Evolutionary conservation across 257 asterid genomes (phyloP), one percentile per base, ranked within the genome.

Genomic region (Solanum ahanhuiri): DNA sequence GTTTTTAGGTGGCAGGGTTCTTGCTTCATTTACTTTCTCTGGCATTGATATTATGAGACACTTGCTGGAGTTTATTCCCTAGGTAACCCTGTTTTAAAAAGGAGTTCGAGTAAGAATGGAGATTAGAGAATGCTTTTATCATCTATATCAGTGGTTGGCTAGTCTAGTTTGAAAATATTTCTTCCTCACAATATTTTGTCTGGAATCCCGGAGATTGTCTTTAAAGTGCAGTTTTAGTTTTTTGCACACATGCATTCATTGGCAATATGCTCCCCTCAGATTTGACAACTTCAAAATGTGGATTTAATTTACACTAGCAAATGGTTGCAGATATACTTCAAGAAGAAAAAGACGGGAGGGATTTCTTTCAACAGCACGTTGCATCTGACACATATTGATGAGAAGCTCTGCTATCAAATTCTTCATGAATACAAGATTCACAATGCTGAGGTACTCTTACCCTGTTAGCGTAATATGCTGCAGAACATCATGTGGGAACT

Each of bases 371-470:
- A 96, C 92, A 94, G 98, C 95, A 96, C 98, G 2, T 6, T 88
- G 10, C 90, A 90, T 58, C 90, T 96, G 89, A 96, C 98, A 88
- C 99, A 89, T 88, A 94, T 95, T 86, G 98, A 96, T 90, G 99
- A 96, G 95, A 96, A 96, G 93, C 96, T 95, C 73, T 96, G 99
- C 92, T 95, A 95, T 92, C 99, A 96, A 87, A 96, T 96, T 83
- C 87, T 96, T 86, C 99, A 96, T 7, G 99, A 96, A 89, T 96
- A 95, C 94, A 96, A 95, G 93, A 95, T 96, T 91, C 99, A 96
- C 94, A 96, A 95, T 91, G 98, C 98, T 64, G 98, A 96, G 98
- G 99, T 96, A 90, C 58, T 69, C 85, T 81, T 85, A 84, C 86
- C 83, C 60, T 12, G 60, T 85, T 83, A 70, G 58, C 85, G 3